Evolutionary conservation across 2,329 filamentous ascomycete species (phyloP).

Genomic region (Ceratocystis albifundus): DNA sequence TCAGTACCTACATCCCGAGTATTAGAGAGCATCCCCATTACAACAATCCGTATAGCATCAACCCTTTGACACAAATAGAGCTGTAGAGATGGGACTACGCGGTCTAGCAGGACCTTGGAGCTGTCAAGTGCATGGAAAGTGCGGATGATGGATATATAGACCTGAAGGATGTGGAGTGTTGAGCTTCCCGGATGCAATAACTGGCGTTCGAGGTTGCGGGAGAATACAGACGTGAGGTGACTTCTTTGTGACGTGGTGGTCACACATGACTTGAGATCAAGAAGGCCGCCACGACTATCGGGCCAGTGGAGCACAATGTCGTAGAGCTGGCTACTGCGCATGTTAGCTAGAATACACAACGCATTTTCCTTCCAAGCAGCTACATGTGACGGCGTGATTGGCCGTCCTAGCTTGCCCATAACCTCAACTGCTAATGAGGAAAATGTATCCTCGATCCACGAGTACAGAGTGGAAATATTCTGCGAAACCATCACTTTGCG

Average conservation of each 20-base stretch:
- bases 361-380: conserved; percentile 62
- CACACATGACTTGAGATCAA: conserved; percentile 61
- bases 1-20: conserved; percentile 39
- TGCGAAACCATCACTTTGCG: conserved; percentile 7
- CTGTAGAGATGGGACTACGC: conserved; percentile 61
- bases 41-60: conserved; percentile 67
- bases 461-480: conserved; percentile 23
- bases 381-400: conserved; percentile 45
- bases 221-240: conserved; percentile 59
- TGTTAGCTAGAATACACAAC: conserved; percentile 53
- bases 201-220: conserved; percentile 50
- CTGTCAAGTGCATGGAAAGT: conserved; percentile 65
- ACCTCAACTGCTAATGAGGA: conserved; percentile 53
- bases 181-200: conserved; percentile 65
- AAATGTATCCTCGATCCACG: conserved; percentile 60
- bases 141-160: conserved; percentile 69
- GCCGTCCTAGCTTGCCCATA: conserved; percentile 37
- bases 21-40: conserved; percentile 58
- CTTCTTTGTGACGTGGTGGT: conserved; percentile 57
- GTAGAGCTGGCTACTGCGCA: conserved; percentile 61
- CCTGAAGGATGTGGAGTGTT: conserved; percentile 61
- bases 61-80: conserved; percentile 66
- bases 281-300: conserved; percentile 55
- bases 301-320: conserved; percentile 72
- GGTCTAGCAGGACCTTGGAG: conserved; percentile 64